phyloP scores from a whole-genome alignment of 2,329 filamentous ascomycete genomes.

The Phyllachora maydis region DNA sequence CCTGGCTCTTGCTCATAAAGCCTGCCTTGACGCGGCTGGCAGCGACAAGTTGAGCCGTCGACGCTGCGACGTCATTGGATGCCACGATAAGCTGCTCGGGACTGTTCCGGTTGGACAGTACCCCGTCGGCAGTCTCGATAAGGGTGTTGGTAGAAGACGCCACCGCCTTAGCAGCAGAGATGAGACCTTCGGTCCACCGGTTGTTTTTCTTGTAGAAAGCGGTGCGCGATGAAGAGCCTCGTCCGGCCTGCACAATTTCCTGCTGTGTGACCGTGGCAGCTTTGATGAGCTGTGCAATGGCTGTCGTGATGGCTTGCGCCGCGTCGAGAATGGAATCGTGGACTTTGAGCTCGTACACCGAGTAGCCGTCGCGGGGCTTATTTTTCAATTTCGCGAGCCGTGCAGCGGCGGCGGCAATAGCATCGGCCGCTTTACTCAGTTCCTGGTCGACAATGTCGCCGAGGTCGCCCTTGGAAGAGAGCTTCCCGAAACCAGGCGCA shows the following conservation, averaged over 20 bases:
- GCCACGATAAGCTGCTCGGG: conserved; percentile 96
- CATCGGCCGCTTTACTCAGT: conserved; percentile 81
- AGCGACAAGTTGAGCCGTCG: conserved; percentile 88
- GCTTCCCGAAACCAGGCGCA: conserved; percentile 67
- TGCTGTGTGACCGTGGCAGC: conserved; percentile 83
- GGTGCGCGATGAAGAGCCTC: conserved; percentile 67
- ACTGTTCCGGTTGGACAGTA: conserved; percentile 77
- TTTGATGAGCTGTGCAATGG: conserved; percentile 86
- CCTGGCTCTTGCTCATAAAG: conserved; percentile 96
- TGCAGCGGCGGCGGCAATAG: conserved; percentile 79
- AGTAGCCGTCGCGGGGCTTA: conserved; percentile 89
- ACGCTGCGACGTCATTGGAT: conserved; percentile 90
- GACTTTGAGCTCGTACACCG: conserved; percentile 89
- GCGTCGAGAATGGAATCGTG: conserved; percentile 90
- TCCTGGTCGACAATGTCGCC: conserved; percentile 87
- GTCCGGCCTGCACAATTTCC: conserved; percentile 88
- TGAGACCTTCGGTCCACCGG: conserved; percentile 93
- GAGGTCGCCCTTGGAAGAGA: conserved; percentile 64
- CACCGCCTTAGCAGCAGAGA: conserved; percentile 92
- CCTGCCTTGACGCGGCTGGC: conserved; percentile 91
- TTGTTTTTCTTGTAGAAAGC: conserved; percentile 99
- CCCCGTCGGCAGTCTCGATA: conserved; percentile 94
- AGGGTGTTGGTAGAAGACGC: conserved; percentile 84
- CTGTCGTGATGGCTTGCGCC: conserved; percentile 79
- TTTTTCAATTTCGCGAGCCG: conserved; percentile 83